Percentiles rank a stretch among this genome's conserved stretches.
phyloP scores from a whole-genome alignment of 768 basidiomycete species.

The Lyophyllum atratum region DNA sequence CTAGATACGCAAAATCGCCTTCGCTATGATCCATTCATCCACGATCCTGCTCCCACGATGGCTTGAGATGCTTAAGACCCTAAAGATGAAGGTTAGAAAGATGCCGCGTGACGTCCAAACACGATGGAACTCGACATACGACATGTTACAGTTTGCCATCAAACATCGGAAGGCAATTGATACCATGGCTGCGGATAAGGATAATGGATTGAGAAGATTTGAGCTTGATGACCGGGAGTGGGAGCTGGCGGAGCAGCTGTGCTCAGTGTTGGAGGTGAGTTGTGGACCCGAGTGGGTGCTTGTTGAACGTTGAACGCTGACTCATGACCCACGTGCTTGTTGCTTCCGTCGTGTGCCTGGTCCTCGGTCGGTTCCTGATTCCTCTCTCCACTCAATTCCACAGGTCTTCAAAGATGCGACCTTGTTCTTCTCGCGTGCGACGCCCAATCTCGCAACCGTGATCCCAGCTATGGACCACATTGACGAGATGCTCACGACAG shows the following conservation, averaged over 20 bases:
- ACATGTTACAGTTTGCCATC: conserved; percentile 30
- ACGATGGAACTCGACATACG: conserved; percentile 19
- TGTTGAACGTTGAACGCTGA: background rate
- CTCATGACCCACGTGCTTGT: background rate
- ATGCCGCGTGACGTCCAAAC: conserved; percentile 33
- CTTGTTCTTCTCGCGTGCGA: conserved; percentile 27
- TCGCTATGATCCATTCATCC: conserved; percentile 4
- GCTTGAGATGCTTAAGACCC: conserved; percentile 2
- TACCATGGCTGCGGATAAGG: conserved; percentile 18
- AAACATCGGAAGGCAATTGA: conserved; percentile 27
- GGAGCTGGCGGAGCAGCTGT: conserved; percentile 26
- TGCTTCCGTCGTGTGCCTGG: background rate
- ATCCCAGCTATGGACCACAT: conserved; percentile 41
- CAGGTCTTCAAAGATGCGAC: conserved; percentile 35
- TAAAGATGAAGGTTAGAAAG: conserved; percentile 3
- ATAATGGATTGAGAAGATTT: conserved; percentile 14
- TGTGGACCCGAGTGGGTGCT: background rate
- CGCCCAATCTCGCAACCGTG: conserved; percentile 28
- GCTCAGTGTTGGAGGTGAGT: conserved; percentile 27
- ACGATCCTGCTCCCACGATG: conserved; percentile 10
- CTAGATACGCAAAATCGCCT: conserved; percentile 3
- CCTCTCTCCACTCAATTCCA: background rate
- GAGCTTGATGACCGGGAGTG: conserved; percentile 26
- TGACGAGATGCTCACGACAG: conserved; percentile 20
- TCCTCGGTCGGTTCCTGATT: background rate